Percentiles rank a stretch among this genome's conserved stretches.
Evolutionary conservation across 805 yeast species (phyloP).

Genomic region (Pichia californica): DNA sequence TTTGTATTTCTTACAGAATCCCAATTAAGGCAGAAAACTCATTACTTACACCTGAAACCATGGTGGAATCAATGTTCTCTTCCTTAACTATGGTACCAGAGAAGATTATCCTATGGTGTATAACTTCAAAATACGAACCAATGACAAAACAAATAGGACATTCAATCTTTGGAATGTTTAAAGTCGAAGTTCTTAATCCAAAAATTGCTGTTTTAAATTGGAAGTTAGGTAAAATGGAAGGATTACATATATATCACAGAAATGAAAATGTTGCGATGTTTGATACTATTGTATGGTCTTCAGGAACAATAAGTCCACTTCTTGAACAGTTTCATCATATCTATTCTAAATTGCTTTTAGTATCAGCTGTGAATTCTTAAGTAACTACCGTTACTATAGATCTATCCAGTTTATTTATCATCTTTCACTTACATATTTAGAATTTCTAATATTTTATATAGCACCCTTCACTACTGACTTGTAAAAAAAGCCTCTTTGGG

Average conservation of each 20-base stretch:
- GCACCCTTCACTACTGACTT: too few species aligned
- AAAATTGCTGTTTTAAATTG: background rate
- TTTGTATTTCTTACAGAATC: background rate
- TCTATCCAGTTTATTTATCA: too few species aligned
- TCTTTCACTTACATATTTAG: too few species aligned
- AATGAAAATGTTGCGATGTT: background rate
- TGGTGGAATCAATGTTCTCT: background rate
- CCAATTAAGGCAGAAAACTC: background rate
- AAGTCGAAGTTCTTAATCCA: background rate
- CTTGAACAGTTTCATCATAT: background rate
- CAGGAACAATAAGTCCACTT: too few species aligned
- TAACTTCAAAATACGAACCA: background rate
- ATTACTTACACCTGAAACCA: background rate
- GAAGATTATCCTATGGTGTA: background rate
- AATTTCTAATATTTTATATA: too few species aligned
- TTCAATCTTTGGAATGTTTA: background rate
- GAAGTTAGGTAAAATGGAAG: background rate
- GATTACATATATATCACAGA: background rate
- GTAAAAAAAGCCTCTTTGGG: too few species aligned
- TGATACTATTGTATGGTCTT: background rate
- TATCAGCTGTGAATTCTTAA: too few species aligned
- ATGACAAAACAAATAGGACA: background rate
- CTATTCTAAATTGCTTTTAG: background rate
- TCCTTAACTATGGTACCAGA: constrained; percentile 1
- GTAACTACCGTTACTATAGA: too few species aligned